Base-by-base conservation (phyloP, 2,329 filamentous ascomycete genomes). In the Colletotrichum higginsianum region DNA sequence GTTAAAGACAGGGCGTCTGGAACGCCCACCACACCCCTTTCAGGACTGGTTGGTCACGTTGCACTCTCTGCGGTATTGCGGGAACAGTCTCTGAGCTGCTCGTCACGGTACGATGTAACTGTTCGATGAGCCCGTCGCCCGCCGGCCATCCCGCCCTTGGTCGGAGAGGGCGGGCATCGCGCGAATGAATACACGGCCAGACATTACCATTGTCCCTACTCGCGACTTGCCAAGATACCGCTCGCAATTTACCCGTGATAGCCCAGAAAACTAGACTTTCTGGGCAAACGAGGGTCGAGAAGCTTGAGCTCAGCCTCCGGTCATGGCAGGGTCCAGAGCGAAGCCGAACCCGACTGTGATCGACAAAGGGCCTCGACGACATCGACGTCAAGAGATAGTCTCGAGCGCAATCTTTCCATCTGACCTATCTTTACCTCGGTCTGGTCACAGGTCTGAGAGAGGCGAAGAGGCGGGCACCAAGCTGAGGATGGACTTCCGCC, bases 301-400 rank as follows among this genome's bases (percentile, higher is more conserved):
- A 72, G 70, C 70, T 72, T 72, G 52, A 58, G 57, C 61, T 71
- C 61, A 71, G 66, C 67, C 70, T 66, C 67, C 44, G 21, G 46
- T 23, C 44, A 61, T 71, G 61, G 67, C 70, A 64, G 60, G 53
- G 65, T 44, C 47, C 53, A 60, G 53, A 46, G 26, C 46, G 26
- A 35, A 11, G 26, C 60, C 15, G 46, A 23, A 58, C 35, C 1
- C 16, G 67, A 57, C 8, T 47, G 53, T 8, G 60, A 69, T 72
- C 53, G 53, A 21, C 69, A 50, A 13, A 16, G 18, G 12, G 40
- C 4, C 4, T 21, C 46, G 42, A 57, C 65, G 47, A 58, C 47
- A 11, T 15, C 58, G 13, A 42, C 15, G 12, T 21, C 26, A 3
- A n/a, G 7, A 16, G 11, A 35, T 16, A 56, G 21, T 38, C 35